phyloP scores from a whole-genome alignment of 148 eudicot genomes.

The Simmondsia chinensis region DNA sequence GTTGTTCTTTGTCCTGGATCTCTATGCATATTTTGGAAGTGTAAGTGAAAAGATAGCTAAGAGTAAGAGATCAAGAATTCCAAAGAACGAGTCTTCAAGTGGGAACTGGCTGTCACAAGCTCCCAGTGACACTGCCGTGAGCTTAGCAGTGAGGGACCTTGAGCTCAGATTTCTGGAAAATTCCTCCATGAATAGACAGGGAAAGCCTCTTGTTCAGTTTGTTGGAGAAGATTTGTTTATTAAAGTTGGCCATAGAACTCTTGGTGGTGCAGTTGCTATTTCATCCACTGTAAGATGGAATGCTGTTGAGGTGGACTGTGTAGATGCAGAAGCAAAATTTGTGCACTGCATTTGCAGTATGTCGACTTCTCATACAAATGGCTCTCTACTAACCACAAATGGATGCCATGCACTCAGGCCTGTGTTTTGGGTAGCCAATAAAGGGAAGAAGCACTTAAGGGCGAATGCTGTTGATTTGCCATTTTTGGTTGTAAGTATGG shows the following conservation, averaged over 20 bases:
- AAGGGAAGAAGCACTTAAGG: conserved; percentile 23
- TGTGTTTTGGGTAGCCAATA: conserved; percentile 84
- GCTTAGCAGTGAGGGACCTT: conserved; percentile 54
- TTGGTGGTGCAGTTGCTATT: conserved; percentile 83
- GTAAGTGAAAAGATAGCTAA: conserved; percentile 73
- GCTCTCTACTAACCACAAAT: conserved; percentile 22
- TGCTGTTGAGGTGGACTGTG: conserved; percentile 66
- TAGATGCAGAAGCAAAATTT: conserved; percentile 36
- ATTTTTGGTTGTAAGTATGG: conserved; percentile 52
- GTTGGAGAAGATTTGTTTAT: conserved; percentile 52
- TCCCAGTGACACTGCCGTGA: conserved; percentile 90
- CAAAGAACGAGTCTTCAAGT: conserved; percentile 30
- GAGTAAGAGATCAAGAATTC: conserved; percentile 22
- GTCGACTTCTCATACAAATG: conserved; percentile 20
- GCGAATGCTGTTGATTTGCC: conserved; percentile 27
- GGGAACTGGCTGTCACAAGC: conserved; percentile 55
- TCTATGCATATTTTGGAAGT: conserved; percentile 66
- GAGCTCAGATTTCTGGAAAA: conserved; percentile 70
- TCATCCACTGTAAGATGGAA: conserved; percentile 71
- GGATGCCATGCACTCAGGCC: conserved; percentile 49
- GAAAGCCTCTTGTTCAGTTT: conserved; percentile 70
- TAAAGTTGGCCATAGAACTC: conserved; percentile 76
- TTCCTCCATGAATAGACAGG: conserved; percentile 32
- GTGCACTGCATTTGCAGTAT: conserved; percentile 18
- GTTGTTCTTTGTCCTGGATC: conserved; percentile 78